These are phyloP conservation scores for Sporothrix brunneoviolacea DNA, from an alignment of 2,329 filamentous ascomycete genomes.

Conservation along the genomic window DNA sequence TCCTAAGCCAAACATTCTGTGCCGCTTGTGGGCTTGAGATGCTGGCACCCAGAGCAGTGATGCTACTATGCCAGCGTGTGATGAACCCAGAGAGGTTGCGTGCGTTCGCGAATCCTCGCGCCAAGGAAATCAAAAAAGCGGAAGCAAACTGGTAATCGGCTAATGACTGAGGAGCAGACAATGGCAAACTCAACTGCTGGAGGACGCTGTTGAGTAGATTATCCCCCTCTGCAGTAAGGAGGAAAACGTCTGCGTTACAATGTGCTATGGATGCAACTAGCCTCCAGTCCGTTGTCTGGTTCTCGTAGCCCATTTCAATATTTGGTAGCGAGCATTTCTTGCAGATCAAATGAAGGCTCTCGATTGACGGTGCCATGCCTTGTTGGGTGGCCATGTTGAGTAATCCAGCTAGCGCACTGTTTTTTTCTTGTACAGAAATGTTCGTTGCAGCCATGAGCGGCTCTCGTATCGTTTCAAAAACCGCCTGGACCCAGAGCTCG, in stretches of 20 bases:
- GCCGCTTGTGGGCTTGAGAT: conserved; percentile 14
- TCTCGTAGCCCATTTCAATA: too few relatives aligned
- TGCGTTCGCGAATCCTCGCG: conserved; percentile 37
- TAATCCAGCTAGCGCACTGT: conserved; percentile 24
- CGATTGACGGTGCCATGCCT: conserved; percentile 29
- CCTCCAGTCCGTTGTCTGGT: conserved; percentile 33
- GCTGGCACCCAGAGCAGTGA: conserved; percentile 32
- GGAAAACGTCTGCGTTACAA: conserved; percentile 43
- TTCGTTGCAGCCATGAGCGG: conserved; percentile 19
- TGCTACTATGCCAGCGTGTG: conserved; percentile 33
- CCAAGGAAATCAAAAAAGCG: conserved; percentile 35
- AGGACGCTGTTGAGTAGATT: conserved; percentile 36
- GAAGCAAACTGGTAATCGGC: conserved; percentile 19
- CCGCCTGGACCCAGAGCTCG: conserved; percentile 34
- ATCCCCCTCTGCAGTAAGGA: conserved; percentile 31
- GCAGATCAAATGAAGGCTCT: conserved; percentile 37
- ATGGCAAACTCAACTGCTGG: conserved; percentile 23
- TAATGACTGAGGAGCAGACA: conserved; percentile 10
- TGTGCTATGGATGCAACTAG: conserved; percentile 35
- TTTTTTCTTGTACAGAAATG: neutral
- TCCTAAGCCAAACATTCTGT: conserved; percentile 23
- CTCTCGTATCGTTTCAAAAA: conserved; percentile 28
- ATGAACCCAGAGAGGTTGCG: conserved; percentile 41
- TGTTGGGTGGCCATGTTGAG: conserved; percentile 28
- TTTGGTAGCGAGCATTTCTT: conserved; percentile 33